Evolutionary conservation across 2,329 filamentous ascomycete species (phyloP).

Genomic region (Beauveria australis): DNA sequence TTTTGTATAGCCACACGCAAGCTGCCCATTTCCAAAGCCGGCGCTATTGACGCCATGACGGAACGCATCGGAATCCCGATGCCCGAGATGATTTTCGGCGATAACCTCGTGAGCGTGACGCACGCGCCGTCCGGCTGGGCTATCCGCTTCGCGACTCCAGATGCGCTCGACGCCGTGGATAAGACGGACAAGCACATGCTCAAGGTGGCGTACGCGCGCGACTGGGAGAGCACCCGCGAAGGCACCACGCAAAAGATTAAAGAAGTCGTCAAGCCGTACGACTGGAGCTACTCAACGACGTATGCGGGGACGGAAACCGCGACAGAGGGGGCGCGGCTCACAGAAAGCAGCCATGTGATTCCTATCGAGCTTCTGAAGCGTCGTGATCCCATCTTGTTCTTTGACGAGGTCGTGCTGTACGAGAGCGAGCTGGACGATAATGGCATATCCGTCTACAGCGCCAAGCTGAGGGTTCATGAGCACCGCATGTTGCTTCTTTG

Average conservation of each 20-base stretch:
- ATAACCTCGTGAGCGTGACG: conserved; percentile 73
- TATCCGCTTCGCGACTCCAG: conserved; percentile 73
- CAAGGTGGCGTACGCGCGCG: conserved; percentile 83
- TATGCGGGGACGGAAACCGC: conserved; percentile 60
- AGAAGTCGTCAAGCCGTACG: conserved; percentile 90
- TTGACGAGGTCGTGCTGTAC: conserved; percentile 91
- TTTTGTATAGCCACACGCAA: conserved; percentile 79
- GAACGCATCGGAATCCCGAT: conserved; percentile 73
- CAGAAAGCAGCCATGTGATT: conserved; percentile 43
- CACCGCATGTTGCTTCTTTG: conserved; percentile 75
- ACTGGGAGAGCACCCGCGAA: conserved; percentile 65
- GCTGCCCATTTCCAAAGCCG: conserved; percentile 88
- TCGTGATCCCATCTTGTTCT: conserved; percentile 91
- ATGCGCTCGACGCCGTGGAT: conserved; percentile 84
- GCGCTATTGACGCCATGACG: conserved; percentile 80
- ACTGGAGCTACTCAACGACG: conserved; percentile 93
- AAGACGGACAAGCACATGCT: conserved; percentile 90
- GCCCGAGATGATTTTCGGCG: conserved; percentile 98
- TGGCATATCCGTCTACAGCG: conserved; percentile 81
- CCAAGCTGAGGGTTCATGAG: conserved; percentile 91
- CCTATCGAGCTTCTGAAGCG: conserved; percentile 80
- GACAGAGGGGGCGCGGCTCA: conserved; percentile 17
- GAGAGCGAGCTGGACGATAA: conserved; percentile 98
- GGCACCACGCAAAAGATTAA: conserved; percentile 80
- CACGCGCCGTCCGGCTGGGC: conserved; percentile 71